Evolutionary conservation across 2,329 filamentous ascomycete genomes (phyloP), one percentile per base, ranked within the genome.

Genomic region (Fusarium buharicum): DNA sequence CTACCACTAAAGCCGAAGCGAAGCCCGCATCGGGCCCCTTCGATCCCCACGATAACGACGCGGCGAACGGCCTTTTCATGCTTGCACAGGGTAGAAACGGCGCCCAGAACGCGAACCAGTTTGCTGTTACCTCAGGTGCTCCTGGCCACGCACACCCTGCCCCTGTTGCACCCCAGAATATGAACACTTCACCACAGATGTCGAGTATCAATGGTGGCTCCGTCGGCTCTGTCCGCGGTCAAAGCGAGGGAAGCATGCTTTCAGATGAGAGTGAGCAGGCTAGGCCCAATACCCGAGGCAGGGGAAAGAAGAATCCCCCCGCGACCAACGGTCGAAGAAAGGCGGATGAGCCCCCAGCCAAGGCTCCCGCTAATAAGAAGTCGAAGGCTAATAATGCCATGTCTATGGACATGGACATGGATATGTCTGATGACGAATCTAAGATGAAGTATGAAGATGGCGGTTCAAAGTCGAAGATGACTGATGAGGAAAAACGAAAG

Each of bases 401-500:
- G 48, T 55, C 20, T 43, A 80, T 20, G 84, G 86, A 86, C 5
- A 84, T 49, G 66, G 72, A 72, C 9, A 84, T 49, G 66, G 72
- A 72, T 10, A 72, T 82, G 63, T 84, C 81, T 41, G 83, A 86
- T 45, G 82, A 85, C 6, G 83, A 88, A 75, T 73, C 76, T 0
- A 65, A 67, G n/a, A 62, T 70, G 62, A 69, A 66, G 31, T 61
- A 59, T 12, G 66, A 67, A 22, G 64, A 67, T n/a, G 55, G 56
- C 16, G 57, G 66, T 16, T 55, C 66, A 34, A 68, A 68, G 52
- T 63, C 60, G 12, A 63, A 63, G 40, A 70, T 70, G 68, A 70
- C 68, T 11, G 95, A 98, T 53, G 95, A 98, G 73, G 95, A 99
- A 80, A 99, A 99, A 82, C 86, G 95, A 37, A 97, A 96, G 80